Evolutionary conservation across 169 alveolate genomes (phyloP).

Genomic region (Cryptosporidium muris): DNA sequence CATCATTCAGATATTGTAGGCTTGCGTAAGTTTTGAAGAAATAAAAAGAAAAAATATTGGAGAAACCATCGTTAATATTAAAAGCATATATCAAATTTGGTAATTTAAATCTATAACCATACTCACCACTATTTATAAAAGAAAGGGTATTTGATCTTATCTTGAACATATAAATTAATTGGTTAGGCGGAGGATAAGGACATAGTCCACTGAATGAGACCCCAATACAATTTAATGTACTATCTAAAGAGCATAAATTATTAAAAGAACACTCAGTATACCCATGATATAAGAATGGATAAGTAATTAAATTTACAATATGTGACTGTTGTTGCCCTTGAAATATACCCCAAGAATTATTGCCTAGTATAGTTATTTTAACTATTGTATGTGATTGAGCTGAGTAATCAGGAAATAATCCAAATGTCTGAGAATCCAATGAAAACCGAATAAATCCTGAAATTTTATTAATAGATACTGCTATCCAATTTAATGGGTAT

Average conservation of each 20-base stretch:
- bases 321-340: slow-evolving; percentile 37
- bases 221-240: slow-evolving; percentile 3
- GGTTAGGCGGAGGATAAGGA: slow-evolving; percentile 55
- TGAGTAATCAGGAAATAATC: slow-evolving; percentile 56
- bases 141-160: not conserved
- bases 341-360: slow-evolving; percentile 49
- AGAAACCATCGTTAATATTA: slow-evolving; percentile 42
- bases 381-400: slow-evolving; percentile 17
- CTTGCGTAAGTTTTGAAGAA: slow-evolving; percentile 50
- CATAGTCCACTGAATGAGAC: slow-evolving; percentile 65
- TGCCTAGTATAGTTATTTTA: not conserved
- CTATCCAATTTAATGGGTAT: slow-evolving; percentile 22
- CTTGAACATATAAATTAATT: slow-evolving; percentile 18
- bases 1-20: slow-evolving; percentile 26
- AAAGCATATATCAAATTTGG: slow-evolving; percentile 52
- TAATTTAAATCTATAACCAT: slow-evolving; percentile 11
- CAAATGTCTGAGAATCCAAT: slow-evolving; percentile 43
- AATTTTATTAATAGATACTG: slow-evolving; percentile 43
- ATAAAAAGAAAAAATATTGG: slow-evolving; percentile 28
- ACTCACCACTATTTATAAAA: slow-evolving; percentile 27
- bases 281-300: slow-evolving; percentile 59
- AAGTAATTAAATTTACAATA: slow-evolving; percentile 16
- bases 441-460: slow-evolving; percentile 51
- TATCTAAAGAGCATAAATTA: not conserved
- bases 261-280: slow-evolving; percentile 48